Evolutionary conservation across 2,329 filamentous ascomycete genomes (phyloP), one percentile per base, ranked within the genome.

Genomic region (Talaromyces piceae): DNA sequence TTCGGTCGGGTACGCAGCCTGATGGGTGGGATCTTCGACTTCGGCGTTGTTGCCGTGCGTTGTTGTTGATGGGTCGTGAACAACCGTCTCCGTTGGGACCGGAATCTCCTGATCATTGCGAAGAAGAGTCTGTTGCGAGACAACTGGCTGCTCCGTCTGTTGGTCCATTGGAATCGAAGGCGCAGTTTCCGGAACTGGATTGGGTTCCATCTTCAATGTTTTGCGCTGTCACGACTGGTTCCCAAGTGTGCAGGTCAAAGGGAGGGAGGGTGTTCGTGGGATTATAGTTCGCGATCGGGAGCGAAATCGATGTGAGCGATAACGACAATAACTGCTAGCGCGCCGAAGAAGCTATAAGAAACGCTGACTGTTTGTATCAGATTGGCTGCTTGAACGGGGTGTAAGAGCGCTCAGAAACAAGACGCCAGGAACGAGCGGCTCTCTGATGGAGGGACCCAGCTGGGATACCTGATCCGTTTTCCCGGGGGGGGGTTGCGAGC

Each of bases 11-110:
- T 53, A 53, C 28, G 51, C 44, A 41, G 41, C 30, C 12, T 49
- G 77, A 49, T 79, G 77, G 13, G 76, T 73, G 47, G 63, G 64
- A 18, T 71, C 70, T 57, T 74, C 68, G 62, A 74, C 73, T 53
- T 66, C 69, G 55, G 71, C 71, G 47, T 66, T 72, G 53, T 61
- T 71, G 47, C 66, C 72, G 53, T 61, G 59, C 33, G 59, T 33
- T n/a, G 16, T 8, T 8, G 43, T 33, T 37, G 20, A 3, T 26
- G 39, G 39, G 23, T 43, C 39, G 39, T n/a, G 39, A 20, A 53
- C 30, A 37, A 49, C 37, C 20, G 51, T 53, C 20, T 50, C 48
- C 27, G 50, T 45, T 16, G 12, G 23, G 22, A 33, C 51, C 28
- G 51, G 2, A 5, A 43, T 39, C 22, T 49, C 47, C 7, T 53